Evolutionary conservation across 1,284 basidiomycete species (phyloP), one percentile per base, ranked within the genome.

Genomic region (Ganoderma boninense): DNA sequence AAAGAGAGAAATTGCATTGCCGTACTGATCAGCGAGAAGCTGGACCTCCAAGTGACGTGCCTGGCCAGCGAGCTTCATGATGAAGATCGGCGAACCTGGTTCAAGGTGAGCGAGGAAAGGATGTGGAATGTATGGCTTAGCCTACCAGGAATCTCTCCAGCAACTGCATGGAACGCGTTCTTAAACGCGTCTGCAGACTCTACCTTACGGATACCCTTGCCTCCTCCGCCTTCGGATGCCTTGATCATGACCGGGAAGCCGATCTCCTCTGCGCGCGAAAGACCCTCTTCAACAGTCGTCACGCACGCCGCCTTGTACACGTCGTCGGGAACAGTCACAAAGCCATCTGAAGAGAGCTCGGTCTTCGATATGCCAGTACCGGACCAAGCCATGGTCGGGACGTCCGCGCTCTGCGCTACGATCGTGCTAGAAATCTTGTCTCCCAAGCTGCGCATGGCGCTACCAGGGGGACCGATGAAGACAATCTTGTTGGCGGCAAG

Each of bases 361-460:
- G 98, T 99, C 69, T 99, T 94, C 60, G 90, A 89, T 79, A 99
- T 96, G 38, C 97, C 98, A 7, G 95, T 92, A 72, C 98, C 98
- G 40, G 97, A 99, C 98, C 98, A 99, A 44, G 97, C 87, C 97
- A 99, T 99, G 71, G 96, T 98, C 11, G 98, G 97, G n/a, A 99
- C 98, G 52, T 96, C 84, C 59, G 98, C 98, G 75, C 93, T 94
- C 85, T 99, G 98, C 2, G 98, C 98, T 72, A 99, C 98, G 77
- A 99, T 99, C 13, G 98, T 99, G 78, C 97, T 98, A 3, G 97
- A 99, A 78, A 99, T 99, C 85, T 99, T 99, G 89, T 99, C 98
- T 72, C 98, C 98, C 73, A 99, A 87, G 77, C 97, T 99, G 76
- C 98, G 92, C 98, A 99, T 99, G 20, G 98, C 98, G 70, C 95